phyloP scores from a whole-genome alignment of 306 rosid genomes.

The Alnus rubra region DNA sequence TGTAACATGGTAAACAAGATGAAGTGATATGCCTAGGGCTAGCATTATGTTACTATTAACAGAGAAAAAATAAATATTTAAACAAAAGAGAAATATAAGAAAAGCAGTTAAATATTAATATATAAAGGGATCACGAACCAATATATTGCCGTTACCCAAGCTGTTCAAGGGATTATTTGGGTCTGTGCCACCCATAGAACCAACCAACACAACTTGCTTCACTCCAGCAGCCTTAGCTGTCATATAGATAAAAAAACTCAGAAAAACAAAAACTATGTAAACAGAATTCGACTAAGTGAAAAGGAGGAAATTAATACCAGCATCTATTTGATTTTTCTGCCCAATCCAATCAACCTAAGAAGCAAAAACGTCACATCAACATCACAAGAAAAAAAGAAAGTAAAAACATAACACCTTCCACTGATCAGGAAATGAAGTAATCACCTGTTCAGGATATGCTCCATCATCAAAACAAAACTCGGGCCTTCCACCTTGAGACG shows the following conservation, averaged over 20 bases:
- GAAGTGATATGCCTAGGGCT: neutral
- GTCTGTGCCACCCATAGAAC: conserved; percentile 96
- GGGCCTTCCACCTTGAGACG: conserved; percentile 85
- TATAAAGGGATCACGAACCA: conserved; percentile 58
- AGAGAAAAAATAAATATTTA: neutral
- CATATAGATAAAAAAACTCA: conserved; percentile 22
- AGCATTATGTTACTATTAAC: neutral
- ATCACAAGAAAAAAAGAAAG: conserved; percentile 11
- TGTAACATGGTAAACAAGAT: conserved; percentile 26
- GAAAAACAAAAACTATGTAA: neutral
- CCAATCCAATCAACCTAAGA: conserved; percentile 95
- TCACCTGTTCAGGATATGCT: conserved; percentile 88
- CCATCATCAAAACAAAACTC: conserved; percentile 89
- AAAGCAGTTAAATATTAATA: conserved; percentile 12
- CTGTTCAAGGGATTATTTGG: conserved; percentile 73
- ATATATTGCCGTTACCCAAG: conserved; percentile 87
- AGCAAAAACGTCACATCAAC: conserved; percentile 17
- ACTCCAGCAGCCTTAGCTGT: conserved; percentile 94
- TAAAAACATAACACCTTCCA: neutral
- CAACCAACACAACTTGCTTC: conserved; percentile 91
- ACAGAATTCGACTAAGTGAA: conserved; percentile 5
- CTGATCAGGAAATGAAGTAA: neutral
- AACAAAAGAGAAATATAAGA: neutral
- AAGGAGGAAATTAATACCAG: conserved; percentile 45
- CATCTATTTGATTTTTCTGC: conserved; percentile 92